Conservation (phyloP, 1,139 yeast genomes). For the Taphrina wiesneri region DNA sequence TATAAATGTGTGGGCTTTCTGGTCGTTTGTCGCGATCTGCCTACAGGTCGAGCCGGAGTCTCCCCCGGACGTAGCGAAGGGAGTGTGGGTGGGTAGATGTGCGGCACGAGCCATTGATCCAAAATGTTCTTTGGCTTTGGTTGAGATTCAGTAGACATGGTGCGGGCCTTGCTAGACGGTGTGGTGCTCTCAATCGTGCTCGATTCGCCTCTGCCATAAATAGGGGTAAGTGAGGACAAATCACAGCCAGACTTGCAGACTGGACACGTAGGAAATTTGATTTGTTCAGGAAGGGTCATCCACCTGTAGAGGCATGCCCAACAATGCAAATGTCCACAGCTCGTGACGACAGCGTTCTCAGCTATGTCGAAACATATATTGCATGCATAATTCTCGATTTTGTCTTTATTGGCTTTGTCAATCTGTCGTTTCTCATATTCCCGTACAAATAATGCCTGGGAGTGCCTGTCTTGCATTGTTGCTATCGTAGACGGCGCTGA, state of each 20-base stretch:
- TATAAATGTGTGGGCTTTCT: background rate
- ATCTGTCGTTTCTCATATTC: slow-evolving; percentile 8
- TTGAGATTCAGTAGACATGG: slow-evolving; percentile 15
- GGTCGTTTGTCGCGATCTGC: background rate
- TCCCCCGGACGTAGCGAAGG: slow-evolving; percentile 13
- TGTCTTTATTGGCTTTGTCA: background rate
- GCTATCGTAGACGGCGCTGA: background rate
- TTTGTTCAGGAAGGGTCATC: slow-evolving; percentile 25
- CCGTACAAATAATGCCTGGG: background rate
- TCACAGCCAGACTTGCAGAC: slow-evolving; percentile 34
- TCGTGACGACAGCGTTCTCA: slow-evolving; percentile 29
- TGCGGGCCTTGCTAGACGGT: slow-evolving; percentile 2
- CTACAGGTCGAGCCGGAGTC: slow-evolving; percentile 26
- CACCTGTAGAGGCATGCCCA: slow-evolving; percentile 33
- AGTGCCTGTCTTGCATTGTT: background rate
- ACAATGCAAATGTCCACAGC: slow-evolving; percentile 33
- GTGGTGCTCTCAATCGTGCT: background rate
- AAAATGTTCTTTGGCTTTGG: slow-evolving; percentile 27
- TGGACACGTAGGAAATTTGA: slow-evolving; percentile 28
- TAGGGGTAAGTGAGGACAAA: slow-evolving; percentile 31
- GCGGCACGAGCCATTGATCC: slow-evolving; percentile 33
- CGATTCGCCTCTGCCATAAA: slow-evolving; percentile 30
- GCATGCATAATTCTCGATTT: slow-evolving; percentile 15
- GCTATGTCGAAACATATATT: slow-evolving; percentile 32
- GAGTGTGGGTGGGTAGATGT: slow-evolving; percentile 27